Evolutionary conservation across 371 early-diverging fungal genomes (phyloP), one percentile per base, ranked within the genome.

Genomic region (Umbelopsis sp.): DNA sequence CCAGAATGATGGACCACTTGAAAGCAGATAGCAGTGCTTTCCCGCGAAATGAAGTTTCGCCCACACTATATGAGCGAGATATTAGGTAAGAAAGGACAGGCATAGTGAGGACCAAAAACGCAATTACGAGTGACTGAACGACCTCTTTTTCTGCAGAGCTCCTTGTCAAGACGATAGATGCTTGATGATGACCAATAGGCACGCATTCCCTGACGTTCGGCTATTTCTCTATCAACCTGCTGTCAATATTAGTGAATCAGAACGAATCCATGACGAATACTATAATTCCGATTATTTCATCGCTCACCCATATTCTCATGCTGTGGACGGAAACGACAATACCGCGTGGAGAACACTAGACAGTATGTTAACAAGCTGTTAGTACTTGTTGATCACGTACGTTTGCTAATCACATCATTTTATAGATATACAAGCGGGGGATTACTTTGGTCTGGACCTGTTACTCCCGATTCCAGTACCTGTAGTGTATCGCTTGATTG

Each of bases 371-470:
- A 3, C 29, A 29, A 29, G 29, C 4, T 29, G 29, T 4, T 29
- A 29, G 29, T 29, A 4, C 29, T 22, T 22, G 22, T 22, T 22
- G 22, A 29, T 29, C 29, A 29, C 4, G 29, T 29, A 29, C 29
- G 0, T 29, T 29, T 29, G 29, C 29, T 46, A 44, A 44, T 45
- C 22, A 45, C 45, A 4, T 5, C n/a, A 0, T 20, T 65, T 9
- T 51, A 32, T 66, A 83, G 81, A 74, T 64, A 80, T 82, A 69
- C 70, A 69, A 35, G 65, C 66, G n/a, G 87, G 85, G 8, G 89
- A 89, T 53, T 89, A 84, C 66, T 84, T 89, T 72, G 88, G 89
- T 10, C 67, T 89, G 29, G 89, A 89, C 72, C 70, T 89, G 70
- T 50, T 89, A 38, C 75, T 86, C 66, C 77, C 81, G 12, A 85